Evolutionary conservation across 371 early-diverging fungal genomes (phyloP).

Genomic region (Smittium culicis): DNA sequence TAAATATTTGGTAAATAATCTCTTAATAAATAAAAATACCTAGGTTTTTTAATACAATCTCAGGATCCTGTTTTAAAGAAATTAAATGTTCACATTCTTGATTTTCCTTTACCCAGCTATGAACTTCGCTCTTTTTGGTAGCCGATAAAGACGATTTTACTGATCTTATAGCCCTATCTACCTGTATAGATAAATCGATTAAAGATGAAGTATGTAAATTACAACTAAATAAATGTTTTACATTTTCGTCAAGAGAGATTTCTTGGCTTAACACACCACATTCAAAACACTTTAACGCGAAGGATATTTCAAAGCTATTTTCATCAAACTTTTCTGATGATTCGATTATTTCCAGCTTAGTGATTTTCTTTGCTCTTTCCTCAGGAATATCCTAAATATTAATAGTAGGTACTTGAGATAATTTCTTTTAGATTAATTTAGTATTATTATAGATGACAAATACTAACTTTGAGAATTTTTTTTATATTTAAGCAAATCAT

Average conservation of each 20-base stretch:
- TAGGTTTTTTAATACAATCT: constrained; percentile 13
- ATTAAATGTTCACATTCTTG: constrained; percentile 67
- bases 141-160: constrained; percentile 66
- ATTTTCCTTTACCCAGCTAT: constrained; percentile 84
- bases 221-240: constrained; percentile 3
- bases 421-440: background rate
- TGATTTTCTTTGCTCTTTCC: constrained; percentile 59
- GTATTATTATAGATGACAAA: background rate
- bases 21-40: background rate
- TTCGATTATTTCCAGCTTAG: constrained; percentile 70
- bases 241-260: constrained; percentile 12
- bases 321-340: constrained; percentile 35
- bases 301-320: constrained; percentile 48
- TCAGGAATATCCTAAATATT: constrained; percentile 16
- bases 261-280: constrained; percentile 11
- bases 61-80: constrained; percentile 44
- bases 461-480: constrained; percentile 28
- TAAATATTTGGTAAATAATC: background rate
- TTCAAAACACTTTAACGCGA: constrained; percentile 18
- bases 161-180: constrained; percentile 39
- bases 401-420: background rate
- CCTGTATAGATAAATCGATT: constrained; percentile 1
- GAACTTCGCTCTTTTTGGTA: constrained; percentile 67
- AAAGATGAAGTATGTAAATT: background rate
- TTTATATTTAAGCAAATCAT: constrained; percentile 72